These are phyloP conservation scores for Coemansia interrupta DNA, from an alignment of 192 early-diverging fungal genomes.

Conservation along the genomic window DNA sequence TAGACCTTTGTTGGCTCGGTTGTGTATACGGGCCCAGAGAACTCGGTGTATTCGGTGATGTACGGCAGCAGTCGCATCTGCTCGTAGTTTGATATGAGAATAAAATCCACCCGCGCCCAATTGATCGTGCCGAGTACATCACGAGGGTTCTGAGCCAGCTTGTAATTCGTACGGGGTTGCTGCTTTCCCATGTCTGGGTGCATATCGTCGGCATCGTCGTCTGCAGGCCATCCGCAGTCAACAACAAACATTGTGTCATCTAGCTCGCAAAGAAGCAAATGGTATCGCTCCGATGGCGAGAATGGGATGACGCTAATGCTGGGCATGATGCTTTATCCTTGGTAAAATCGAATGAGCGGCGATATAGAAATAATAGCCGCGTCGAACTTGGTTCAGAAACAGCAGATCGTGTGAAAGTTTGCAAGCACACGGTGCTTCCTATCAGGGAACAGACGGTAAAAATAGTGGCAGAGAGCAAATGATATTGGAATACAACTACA, in stretches of 20 bases:
- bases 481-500: too few species aligned
- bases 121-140: constrained; percentile 55
- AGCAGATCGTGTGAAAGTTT: too few species aligned
- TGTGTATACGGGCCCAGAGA: constrained; percentile 70
- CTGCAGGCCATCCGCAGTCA: constrained; percentile 48
- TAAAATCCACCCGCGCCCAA: constrained; percentile 66
- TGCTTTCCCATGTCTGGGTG: constrained; percentile 14
- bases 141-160: constrained; percentile 15
- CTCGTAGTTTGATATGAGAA: constrained; percentile 72
- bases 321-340: constrained; percentile 24
- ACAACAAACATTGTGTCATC: constrained; percentile 53
- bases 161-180: not conserved
- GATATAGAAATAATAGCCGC: too few species aligned
- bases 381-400: too few species aligned
- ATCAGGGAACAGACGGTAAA: too few species aligned
- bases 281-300: constrained; percentile 44
- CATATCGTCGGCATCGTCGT: constrained; percentile 8
- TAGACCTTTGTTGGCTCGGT: constrained; percentile 79
- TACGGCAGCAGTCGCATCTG: constrained; percentile 76
- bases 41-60: constrained; percentile 77
- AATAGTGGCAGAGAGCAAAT: too few species aligned
- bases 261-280: constrained; percentile 49
- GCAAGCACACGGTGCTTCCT: too few species aligned
- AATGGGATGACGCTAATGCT: constrained; percentile 46
- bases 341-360: too few species aligned